Evolutionary conservation across 495 filamentous ascomycete species (phyloP).

Genomic region (Penicillium psychrofluorescens): DNA sequence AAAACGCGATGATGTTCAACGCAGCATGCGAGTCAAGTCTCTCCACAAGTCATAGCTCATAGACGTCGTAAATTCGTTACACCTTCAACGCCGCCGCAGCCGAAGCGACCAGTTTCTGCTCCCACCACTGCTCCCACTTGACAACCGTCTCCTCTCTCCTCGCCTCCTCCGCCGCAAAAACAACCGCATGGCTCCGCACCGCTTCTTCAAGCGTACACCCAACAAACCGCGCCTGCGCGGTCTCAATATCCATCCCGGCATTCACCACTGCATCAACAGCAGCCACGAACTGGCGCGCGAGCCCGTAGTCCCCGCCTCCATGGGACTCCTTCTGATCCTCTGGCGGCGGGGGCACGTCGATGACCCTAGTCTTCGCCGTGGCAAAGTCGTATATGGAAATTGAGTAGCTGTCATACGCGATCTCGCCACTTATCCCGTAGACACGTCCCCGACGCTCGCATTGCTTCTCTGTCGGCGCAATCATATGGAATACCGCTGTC

Average conservation of each 20-base stretch:
- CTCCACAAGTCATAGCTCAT: conserved; percentile 5
- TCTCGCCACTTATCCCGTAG: conserved; percentile 81
- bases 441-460: conserved; percentile 76
- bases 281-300: conserved; percentile 69
- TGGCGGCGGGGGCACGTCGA: conserved; percentile 28
- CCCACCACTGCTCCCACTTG: conserved; percentile 77
- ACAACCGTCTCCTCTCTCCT: conserved; percentile 60
- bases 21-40: too few relatives aligned
- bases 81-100: conserved; percentile 6
- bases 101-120: conserved; percentile 26
- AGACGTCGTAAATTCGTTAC: conserved; percentile 1
- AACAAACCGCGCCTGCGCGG: conserved; percentile 68
- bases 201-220: conserved; percentile 80
- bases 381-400: conserved; percentile 40
- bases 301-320: conserved; percentile 81
- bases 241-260: conserved; percentile 53
- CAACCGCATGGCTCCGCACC: conserved; percentile 82
- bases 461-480: conserved; percentile 78
- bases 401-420: conserved; percentile 55
- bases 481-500: conserved; percentile 88
- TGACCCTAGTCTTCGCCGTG: conserved; percentile 10
- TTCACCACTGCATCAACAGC: conserved; percentile 78
- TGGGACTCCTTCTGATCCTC: conserved; percentile 43
- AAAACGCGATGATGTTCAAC: too few relatives aligned
- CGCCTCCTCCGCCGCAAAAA: conserved; percentile 91